phyloP scores from a whole-genome alignment of 805 yeast genomes.

The Priceomyces fermenticarens region DNA sequence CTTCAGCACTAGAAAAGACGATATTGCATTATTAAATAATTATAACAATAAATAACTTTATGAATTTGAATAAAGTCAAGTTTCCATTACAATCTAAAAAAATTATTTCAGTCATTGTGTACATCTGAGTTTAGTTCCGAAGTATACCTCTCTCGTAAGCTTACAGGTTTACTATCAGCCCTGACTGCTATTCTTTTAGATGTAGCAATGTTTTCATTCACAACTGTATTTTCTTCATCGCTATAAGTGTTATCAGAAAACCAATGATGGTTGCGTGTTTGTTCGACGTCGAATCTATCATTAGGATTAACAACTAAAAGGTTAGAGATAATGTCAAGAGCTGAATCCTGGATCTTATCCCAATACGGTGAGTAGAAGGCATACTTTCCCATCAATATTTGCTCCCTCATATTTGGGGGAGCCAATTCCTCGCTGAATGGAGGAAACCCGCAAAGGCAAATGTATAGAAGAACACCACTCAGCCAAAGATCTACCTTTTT shows the following conservation, averaged over 20 bases:
- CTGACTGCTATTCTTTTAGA: conserved; percentile 16
- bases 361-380: conserved; percentile 80
- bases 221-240: conserved; percentile 4
- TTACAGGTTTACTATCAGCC: conserved; percentile 26
- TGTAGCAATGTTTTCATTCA: neutral
- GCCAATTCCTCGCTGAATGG: conserved; percentile 82
- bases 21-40: conserved; percentile 6
- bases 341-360: conserved; percentile 67
- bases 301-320: conserved; percentile 53
- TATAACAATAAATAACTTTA: neutral
- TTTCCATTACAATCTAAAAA: neutral
- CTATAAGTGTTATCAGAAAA: conserved; percentile 18
- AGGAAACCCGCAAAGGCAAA: conserved; percentile 80
- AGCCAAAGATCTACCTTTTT: conserved; percentile 82
- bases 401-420: conserved; percentile 76
- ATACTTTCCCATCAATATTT: conserved; percentile 61
- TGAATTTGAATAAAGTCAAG: conserved; percentile 6
- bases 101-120: conserved; percentile 1
- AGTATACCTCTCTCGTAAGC: conserved; percentile 22
- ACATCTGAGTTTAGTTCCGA: conserved; percentile 15
- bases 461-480: conserved; percentile 73
- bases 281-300: conserved; percentile 39
- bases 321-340: conserved; percentile 61
- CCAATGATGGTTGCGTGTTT: conserved; percentile 46
- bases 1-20: conserved; percentile 14